phyloP scores from a whole-genome alignment of 2,329 filamentous ascomycete genomes.

The Triangularia setosa region DNA sequence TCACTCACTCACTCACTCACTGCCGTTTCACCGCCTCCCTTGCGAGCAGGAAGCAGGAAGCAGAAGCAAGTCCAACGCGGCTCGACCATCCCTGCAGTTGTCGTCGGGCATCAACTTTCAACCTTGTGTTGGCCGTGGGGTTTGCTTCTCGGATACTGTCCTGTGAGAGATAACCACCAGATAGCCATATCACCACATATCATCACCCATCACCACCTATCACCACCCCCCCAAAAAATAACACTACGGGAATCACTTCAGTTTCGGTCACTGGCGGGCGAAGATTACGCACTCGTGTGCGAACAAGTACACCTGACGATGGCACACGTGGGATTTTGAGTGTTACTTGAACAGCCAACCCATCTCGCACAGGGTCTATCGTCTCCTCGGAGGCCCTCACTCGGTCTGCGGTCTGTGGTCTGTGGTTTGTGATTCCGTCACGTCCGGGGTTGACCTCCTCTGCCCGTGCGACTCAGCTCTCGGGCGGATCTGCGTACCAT shows the following conservation, averaged over 20 bases:
- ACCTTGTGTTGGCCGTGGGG: too few species aligned
- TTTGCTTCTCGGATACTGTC: neutral
- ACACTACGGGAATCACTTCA: neutral
- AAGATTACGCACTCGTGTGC: neutral
- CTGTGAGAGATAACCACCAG: neutral
- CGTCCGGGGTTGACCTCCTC: neutral
- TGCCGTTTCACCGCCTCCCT: neutral
- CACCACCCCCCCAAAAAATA: neutral
- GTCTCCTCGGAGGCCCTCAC: neutral
- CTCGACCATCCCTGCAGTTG: neutral
- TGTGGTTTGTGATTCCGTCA: neutral
- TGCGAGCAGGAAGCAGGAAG: neutral
- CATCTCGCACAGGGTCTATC: neutral
- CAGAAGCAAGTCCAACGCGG: neutral
- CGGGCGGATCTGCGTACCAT: neutral
- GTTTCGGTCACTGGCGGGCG: neutral
- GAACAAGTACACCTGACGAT: neutral
- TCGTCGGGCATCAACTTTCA: neutral
- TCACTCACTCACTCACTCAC: neutral
- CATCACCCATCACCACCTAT: neutral
- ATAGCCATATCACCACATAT: neutral
- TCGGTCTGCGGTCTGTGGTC: neutral
- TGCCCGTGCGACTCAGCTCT: constrained; percentile 9
- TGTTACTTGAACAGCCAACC: neutral
- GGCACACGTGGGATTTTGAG: neutral